Percentiles rank a stretch among this genome's conserved stretches.
Evolutionary conservation across 2,329 filamentous ascomycete genomes (phyloP).

Genomic region (Huntiella savannae): DNA sequence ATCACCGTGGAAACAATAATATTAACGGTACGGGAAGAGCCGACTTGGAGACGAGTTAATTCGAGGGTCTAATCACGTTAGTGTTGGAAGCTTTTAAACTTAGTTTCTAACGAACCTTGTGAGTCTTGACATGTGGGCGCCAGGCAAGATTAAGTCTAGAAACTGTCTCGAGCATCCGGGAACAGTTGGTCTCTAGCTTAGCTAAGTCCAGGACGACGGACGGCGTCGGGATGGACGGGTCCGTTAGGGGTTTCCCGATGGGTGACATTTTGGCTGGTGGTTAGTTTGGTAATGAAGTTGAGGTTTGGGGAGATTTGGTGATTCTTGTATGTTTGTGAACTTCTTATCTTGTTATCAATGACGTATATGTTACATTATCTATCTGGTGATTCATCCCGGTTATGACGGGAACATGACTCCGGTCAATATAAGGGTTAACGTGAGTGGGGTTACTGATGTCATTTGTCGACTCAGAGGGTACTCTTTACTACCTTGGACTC

Average conservation of each 20-base stretch:
- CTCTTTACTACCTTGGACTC: too few relatives aligned
- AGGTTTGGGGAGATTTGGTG: not conserved
- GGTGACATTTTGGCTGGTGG: not conserved
- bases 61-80: slow-evolving; percentile 36
- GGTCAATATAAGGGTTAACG: too few relatives aligned
- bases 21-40: slow-evolving; percentile 30
- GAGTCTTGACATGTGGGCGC: slow-evolving; percentile 65
- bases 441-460: too few relatives aligned
- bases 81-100: not conserved
- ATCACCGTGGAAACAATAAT: slow-evolving; percentile 57
- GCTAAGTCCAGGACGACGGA: slow-evolving; percentile 49
- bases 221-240: slow-evolving; percentile 36
- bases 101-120: slow-evolving; percentile 37
- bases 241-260: slow-evolving; percentile 35
- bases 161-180: slow-evolving; percentile 48
- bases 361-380: too few relatives aligned
- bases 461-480: too few relatives aligned
- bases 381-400: too few relatives aligned
- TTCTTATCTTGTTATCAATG: too few relatives aligned
- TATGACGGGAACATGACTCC: too few relatives aligned
- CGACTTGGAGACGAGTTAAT: slow-evolving; percentile 51
- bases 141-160: slow-evolving; percentile 42
- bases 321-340: not conserved
- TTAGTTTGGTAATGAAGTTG: slow-evolving; percentile 18
- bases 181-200: slow-evolving; percentile 48